Conservation (phyloP, 352 stramenopile species). For the Pythium biforme region DNA sequence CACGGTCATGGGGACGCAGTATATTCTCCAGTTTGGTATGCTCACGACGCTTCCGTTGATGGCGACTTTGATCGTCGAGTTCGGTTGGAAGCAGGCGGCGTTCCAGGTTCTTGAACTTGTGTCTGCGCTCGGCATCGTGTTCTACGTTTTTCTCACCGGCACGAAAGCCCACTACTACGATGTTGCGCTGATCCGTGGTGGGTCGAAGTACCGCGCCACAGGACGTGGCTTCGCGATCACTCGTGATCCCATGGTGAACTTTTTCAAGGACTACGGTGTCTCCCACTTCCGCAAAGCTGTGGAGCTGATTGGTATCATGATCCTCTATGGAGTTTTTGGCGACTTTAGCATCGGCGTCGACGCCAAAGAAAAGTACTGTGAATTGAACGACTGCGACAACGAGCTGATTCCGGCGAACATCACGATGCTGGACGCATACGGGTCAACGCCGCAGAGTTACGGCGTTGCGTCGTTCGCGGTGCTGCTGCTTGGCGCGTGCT, state of each 20-base stretch:
- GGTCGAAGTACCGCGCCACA: conserved; percentile 83
- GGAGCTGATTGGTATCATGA: conserved; percentile 77
- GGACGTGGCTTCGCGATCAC: conserved; percentile 86
- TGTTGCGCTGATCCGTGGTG: conserved; percentile 78
- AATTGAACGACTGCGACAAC: conserved; percentile 26
- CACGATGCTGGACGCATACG: conserved; percentile 70
- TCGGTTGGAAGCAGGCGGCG: conserved; percentile 76
- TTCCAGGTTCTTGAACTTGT: conserved; percentile 78
- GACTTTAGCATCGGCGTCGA: conserved; percentile 75
- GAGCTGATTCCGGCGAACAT: conserved; percentile 62
- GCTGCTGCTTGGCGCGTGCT: conserved; percentile 78
- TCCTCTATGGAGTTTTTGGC: conserved; percentile 73
- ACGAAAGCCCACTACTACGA: conserved; percentile 87
- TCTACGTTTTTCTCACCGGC: conserved; percentile 87
- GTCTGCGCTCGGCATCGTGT: conserved; percentile 74
- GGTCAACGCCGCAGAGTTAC: conserved; percentile 82
- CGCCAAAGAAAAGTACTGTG: conserved; percentile 57
- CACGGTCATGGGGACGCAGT: conserved; percentile 81
- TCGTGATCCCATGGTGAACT: conserved; percentile 80
- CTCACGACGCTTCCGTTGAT: conserved; percentile 86
- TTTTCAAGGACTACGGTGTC: conserved; percentile 84
- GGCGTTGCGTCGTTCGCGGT: conserved; percentile 85
- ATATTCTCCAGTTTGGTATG: conserved; percentile 89
- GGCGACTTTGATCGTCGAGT: conserved; percentile 79
- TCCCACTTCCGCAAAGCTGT: conserved; percentile 83